Base-by-base conservation (phyloP, 1,139 yeast species). In the Saccharomyces hybrid region DNA sequence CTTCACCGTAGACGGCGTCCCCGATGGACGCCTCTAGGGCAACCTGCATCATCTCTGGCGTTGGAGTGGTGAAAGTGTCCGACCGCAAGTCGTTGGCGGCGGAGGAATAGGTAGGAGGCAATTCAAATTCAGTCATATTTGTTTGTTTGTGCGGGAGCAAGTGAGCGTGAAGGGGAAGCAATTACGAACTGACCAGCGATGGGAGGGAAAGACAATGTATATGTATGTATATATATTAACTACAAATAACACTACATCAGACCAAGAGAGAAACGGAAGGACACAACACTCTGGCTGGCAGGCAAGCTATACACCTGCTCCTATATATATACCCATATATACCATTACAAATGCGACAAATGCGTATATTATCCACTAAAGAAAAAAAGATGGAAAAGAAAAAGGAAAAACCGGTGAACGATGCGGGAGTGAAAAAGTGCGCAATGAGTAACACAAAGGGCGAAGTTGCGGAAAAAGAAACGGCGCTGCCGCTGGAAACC, bases 21-120 rank as follows among this genome's bases (percentile, higher is more conserved):
- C 98, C 98, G 63, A 81, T 71, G 4, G 93, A 75, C 47, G 89
- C 83, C 31, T 75, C 68, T 27, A 79, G 58, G 54, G 81, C 83
- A 16, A 88, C 84, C 55, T 76, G 75, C 51, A 84, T 68, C 97
- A 91, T 90, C 51, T 82, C 75, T 55, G 77, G 77, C 2, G 96
- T 86, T 41, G 97, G 98, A 11, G 89, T 88, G 9, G 97, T 91
- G 80, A 91, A 90, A 2, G 97, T 91, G 69, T 91, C 98, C 68
- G 93, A 83, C 69, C 93, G 80, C 69, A 86, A 83, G 65, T 82
- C 87, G 64, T 81, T 81, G 32, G 71, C 57, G n/a, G 77, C 74
- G 47, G 71, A 60, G 12, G 60, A 59, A 59, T 74, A 74, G 38
- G 68, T 62, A 50, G 66, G 63, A 26, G 69, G 69, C 54, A 64